Percentiles rank a stretch among this genome's conserved stretches.
These are phyloP conservation scores for Thermothelomyces thermophilus DNA, from an alignment of 2,329 filamentous ascomycete species.

Conservation along the genomic window DNA sequence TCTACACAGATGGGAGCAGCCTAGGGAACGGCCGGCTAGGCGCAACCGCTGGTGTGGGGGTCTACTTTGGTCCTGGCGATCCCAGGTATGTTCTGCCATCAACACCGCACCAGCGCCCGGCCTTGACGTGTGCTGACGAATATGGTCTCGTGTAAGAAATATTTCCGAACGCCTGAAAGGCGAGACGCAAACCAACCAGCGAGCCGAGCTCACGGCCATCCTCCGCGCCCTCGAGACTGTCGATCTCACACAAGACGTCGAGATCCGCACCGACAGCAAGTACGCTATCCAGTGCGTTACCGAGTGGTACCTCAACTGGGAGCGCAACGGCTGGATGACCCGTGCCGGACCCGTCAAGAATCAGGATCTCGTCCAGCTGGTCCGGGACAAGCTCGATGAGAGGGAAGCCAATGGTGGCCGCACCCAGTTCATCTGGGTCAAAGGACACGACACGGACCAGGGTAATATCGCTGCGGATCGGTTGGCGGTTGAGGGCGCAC, in stretches of 20 bases:
- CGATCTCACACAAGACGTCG: slow-evolving; percentile 59
- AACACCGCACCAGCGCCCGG: neutral
- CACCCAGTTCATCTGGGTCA: slow-evolving; percentile 81
- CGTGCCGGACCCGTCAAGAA: slow-evolving; percentile 71
- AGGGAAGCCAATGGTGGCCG: slow-evolving; percentile 51
- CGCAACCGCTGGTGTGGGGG: slow-evolving; percentile 55
- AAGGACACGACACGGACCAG: slow-evolving; percentile 66
- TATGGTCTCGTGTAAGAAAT: slow-evolving; percentile 38
- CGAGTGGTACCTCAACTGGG: slow-evolving; percentile 75
- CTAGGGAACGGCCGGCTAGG: slow-evolving; percentile 50
- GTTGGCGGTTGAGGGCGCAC: slow-evolving; percentile 52
- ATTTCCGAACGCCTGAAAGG: slow-evolving; percentile 71
- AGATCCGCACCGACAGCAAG: slow-evolving; percentile 81
- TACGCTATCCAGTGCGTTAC: slow-evolving; percentile 89
- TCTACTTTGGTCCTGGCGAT: slow-evolving; percentile 55
- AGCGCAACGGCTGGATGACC: slow-evolving; percentile 70
- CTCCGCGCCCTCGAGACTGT: slow-evolving; percentile 73
- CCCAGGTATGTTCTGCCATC: slow-evolving; percentile 37
- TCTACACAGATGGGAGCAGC: slow-evolving; percentile 60
- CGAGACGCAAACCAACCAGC: slow-evolving; percentile 80
- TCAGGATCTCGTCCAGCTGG: slow-evolving; percentile 69
- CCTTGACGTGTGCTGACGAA: slow-evolving; percentile 18
- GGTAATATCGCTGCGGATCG: slow-evolving; percentile 78
- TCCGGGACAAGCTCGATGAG: slow-evolving; percentile 65
- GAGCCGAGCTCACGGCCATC: slow-evolving; percentile 89